Base-by-base conservation (phyloP, 495 filamentous ascomycete species). In the Bathelium albidoporum region DNA sequence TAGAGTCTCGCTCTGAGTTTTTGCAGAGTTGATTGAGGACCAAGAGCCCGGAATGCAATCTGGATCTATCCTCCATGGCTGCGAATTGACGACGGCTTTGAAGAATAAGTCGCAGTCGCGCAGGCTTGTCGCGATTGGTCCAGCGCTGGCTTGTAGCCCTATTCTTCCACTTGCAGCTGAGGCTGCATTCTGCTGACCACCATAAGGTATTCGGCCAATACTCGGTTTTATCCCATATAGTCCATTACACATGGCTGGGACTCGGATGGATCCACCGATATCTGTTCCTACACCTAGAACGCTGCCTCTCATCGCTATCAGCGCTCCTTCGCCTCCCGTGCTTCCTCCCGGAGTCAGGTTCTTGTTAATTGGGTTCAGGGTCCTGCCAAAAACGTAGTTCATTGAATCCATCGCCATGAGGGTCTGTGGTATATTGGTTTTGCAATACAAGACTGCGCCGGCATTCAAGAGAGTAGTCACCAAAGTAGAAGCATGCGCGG, bases 261-360 rank as follows among this genome's bases (percentile, higher is more conserved):
- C 83, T 0, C 88, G 77, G 22, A 90, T 81, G 64, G 78, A 85
- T 9, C 89, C 89, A 0, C 87, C 89, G 59, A 91, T 85, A 74
- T 91, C 88, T 16, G 87, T 89, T 1, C 76, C 76, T 4, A 76
- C 69, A 20, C 76, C 75, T 1, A 78, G 59, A 2, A 71, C 58
- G 28, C 67, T 72, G 1, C 74, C 75, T 34, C 70, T 62, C 70
- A 77, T 69, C 1, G 70, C 73, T 3, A 77, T 43, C 11, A 77
- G 69, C 2, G 75, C 73, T 32, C 73, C 74, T 69, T 77, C 75
- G 14, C 90, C 88, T 31, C 87, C 87, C 2, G 81, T 81, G 65
- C 82, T 86, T 1, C 83, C 83, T 1, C 83, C 83, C n/a, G 79
- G 73, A 0, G 77, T 79, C 14, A 79, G 65, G 18, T 74, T 26